Percentiles rank a stretch among this genome's conserved stretches.
These are phyloP conservation scores for Heterobasidion occidentale DNA, from an alignment of 1,284 basidiomycete genomes.

Conservation along the genomic window DNA sequence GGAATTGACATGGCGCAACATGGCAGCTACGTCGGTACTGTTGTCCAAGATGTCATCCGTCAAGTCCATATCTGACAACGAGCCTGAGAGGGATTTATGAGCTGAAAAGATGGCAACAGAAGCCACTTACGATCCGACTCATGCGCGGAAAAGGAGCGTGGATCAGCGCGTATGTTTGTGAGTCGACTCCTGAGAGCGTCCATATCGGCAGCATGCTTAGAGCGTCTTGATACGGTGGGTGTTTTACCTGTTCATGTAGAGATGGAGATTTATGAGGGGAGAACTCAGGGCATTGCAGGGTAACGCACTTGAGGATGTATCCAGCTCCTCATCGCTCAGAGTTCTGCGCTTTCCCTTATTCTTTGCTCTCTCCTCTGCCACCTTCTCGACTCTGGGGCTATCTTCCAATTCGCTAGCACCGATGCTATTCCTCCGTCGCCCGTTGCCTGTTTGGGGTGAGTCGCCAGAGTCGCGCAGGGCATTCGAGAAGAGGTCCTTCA, in stretches of 20 bases:
- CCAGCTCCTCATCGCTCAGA: conserved; percentile 61
- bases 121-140: conserved; percentile 16
- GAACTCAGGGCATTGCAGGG: not conserved
- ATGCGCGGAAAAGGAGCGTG: conserved; percentile 7
- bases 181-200: conserved; percentile 22
- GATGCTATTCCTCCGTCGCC: conserved; percentile 49
- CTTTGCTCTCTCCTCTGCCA: conserved; percentile 33
- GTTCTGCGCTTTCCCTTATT: conserved; percentile 48
- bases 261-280: conserved; percentile 2
- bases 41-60: conserved; percentile 20
- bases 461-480: conserved; percentile 54
- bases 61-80: conserved; percentile 18
- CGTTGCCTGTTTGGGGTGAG: conserved; percentile 43
- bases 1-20: conserved; percentile 28
- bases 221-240: not conserved
- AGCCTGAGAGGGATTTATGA: conserved; percentile 3
- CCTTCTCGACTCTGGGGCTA: conserved; percentile 35
- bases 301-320: conserved; percentile 42
- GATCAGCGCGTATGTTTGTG: conserved; percentile 6
- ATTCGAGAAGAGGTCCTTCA: conserved; percentile 55
- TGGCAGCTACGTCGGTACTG: conserved; percentile 30
- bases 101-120: not conserved
- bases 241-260: conserved; percentile 14
- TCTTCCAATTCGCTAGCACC: conserved; percentile 54
- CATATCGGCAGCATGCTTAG: conserved; percentile 19